Percentiles rank a stretch among this genome's conserved stretches.
Evolutionary conservation across 257 asterid genomes (phyloP).

Genomic region (Ajuga chamaepitys): DNA sequence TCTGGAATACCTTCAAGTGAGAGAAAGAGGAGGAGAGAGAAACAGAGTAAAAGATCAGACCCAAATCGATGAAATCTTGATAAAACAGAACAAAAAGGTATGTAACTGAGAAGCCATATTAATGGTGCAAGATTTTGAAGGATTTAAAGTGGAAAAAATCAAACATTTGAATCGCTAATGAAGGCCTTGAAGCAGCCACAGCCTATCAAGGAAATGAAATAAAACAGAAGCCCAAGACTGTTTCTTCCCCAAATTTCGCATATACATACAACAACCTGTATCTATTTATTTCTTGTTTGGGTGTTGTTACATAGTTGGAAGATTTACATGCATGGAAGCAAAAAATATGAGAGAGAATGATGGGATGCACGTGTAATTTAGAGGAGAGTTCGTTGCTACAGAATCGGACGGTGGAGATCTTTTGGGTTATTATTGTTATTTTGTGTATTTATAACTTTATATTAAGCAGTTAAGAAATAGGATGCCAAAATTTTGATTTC

Average conservation of each 20-base stretch:
- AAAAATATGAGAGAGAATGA: conserved; percentile 19
- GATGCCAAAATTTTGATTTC: background rate
- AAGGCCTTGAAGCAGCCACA: conserved; percentile 49
- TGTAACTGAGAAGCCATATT: conserved; percentile 23
- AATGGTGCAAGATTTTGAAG: conserved; percentile 33
- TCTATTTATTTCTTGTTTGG: conserved; percentile 5
- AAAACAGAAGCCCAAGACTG: conserved; percentile 50
- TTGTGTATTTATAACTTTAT: background rate
- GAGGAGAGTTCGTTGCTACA: conserved; percentile 29
- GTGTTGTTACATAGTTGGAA: conserved; percentile 36
- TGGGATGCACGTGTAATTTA: conserved; percentile 45
- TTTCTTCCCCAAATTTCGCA: conserved; percentile 58
- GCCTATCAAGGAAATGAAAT: conserved; percentile 30
- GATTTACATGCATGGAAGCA: conserved; percentile 78
- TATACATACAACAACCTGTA: conserved; percentile 1
- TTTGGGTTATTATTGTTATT: conserved; percentile 7
- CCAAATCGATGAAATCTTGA: conserved; percentile 31
- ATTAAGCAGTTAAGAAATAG: background rate
- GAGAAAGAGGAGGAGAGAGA: conserved; percentile 23
- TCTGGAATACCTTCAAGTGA: conserved; percentile 28
- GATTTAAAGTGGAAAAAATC: conserved; percentile 41
- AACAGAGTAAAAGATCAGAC: conserved; percentile 33
- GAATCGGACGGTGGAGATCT: conserved; percentile 37
- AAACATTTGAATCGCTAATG: conserved; percentile 39
- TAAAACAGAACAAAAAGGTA: conserved; percentile 8